Percentiles rank a stretch among this genome's conserved stretches.
These are phyloP conservation scores for Castanea mollissima DNA, from an alignment of 306 rosid genomes.

Conservation along the genomic window DNA sequence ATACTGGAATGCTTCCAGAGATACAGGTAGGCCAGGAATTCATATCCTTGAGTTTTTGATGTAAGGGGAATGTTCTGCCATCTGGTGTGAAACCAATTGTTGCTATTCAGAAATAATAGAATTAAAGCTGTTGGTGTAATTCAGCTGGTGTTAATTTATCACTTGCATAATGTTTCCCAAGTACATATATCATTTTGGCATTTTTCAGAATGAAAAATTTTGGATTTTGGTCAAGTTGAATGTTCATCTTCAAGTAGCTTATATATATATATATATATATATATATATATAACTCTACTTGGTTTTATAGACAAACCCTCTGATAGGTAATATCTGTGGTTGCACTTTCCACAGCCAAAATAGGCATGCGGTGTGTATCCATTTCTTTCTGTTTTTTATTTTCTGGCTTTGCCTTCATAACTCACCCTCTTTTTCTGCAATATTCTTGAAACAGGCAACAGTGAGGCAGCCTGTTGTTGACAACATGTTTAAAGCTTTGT, in stretches of 20 bases:
- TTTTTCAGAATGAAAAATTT: not conserved
- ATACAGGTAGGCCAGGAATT: conserved; percentile 64
- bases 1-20: conserved; percentile 99
- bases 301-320: not conserved
- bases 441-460: conserved; percentile 65
- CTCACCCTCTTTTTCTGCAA: conserved; percentile 14
- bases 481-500: conserved; percentile 86
- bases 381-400: not conserved
- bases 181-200: not conserved
- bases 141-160: not conserved
- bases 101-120: not conserved
- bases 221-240: not conserved
- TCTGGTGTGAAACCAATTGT: not conserved
- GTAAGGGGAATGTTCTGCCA: not conserved
- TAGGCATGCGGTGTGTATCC: not conserved
- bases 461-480: conserved; percentile 83
- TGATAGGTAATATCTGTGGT: not conserved
- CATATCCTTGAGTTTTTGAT: conserved; percentile 3
- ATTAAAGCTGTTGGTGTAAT: not conserved
- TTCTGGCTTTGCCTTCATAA: conserved; percentile 8
- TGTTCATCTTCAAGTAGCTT: not conserved
- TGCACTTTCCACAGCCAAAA: not conserved
- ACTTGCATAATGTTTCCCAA: not conserved
- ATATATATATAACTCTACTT: too few relatives aligned
- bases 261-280: not conserved